A percentile compares a stretch with the other conserved stretches of the same genome.
Evolutionary conservation across 75 land plant genomes (phyloP).

Genomic region (Picea sitchensis): DNA sequence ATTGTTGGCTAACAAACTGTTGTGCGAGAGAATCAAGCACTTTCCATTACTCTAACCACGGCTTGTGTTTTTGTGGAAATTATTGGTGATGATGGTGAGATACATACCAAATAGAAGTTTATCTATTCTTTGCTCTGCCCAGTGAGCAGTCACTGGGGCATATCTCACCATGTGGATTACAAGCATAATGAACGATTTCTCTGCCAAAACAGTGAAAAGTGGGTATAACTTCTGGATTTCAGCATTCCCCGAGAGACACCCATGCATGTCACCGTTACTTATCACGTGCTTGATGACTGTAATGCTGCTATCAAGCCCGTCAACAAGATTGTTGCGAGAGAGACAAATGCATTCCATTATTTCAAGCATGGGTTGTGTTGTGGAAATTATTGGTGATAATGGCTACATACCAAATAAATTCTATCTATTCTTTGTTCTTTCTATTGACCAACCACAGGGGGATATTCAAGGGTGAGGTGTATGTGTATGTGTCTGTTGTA

Average conservation of each 20-base stretch:
- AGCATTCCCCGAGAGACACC: not conserved
- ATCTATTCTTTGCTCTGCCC: no score
- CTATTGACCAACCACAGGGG: no score
- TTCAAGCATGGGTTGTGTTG: not conserved
- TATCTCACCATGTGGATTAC: not conserved
- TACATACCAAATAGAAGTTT: no score
- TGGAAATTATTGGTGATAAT: constrained; percentile 14
- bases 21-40: not conserved
- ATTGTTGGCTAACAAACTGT: no score
- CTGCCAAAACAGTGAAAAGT: not conserved
- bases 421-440: no score
- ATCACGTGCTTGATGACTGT: not conserved
- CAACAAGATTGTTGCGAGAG: not conserved
- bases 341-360: not conserved
- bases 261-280: not conserved
- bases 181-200: not conserved
- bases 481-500: constrained; percentile 21
- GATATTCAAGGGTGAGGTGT: constrained; percentile 20
- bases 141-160: no score
- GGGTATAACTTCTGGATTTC: not conserved
- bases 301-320: not conserved
- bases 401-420: no score
- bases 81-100: no score
- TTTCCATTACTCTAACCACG: no score
- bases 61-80: no score